A percentile compares a stretch with the other conserved stretches of the same genome.
These are phyloP conservation scores for Arthroderma sp. DNA, from an alignment of 2,329 filamentous ascomycete genomes.

Conservation along the genomic window DNA sequence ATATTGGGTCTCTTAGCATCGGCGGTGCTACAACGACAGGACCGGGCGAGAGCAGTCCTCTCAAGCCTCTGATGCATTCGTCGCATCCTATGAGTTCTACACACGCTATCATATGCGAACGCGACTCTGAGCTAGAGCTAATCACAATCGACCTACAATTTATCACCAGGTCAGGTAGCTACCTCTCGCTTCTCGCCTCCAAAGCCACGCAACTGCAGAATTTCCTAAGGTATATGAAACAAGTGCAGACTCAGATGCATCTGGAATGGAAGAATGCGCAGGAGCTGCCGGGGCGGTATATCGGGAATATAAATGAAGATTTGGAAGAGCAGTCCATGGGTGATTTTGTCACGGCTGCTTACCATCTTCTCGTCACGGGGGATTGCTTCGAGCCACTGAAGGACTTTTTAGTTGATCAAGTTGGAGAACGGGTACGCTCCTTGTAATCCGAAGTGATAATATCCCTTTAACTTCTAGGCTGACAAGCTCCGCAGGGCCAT, in stretches of 20 bases:
- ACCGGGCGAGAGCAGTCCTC: constrained; percentile 13
- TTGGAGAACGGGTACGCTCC: constrained; percentile 57
- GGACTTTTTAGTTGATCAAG: constrained; percentile 78
- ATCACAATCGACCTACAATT: constrained; percentile 74
- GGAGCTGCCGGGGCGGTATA: constrained; percentile 65
- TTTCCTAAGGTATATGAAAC: constrained; percentile 68
- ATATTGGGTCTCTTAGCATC: constrained; percentile 49
- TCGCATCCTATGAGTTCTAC: constrained; percentile 64
- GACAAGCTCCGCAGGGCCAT: constrained; percentile 55
- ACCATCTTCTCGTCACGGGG: constrained; percentile 73
- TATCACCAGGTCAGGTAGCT: constrained; percentile 58
- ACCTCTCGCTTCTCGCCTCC: constrained; percentile 70
- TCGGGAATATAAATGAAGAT: constrained; percentile 63
- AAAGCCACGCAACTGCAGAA: constrained; percentile 83
- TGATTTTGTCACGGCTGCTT: constrained; percentile 60
- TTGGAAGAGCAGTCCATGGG: constrained; percentile 53
- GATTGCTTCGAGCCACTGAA: constrained; percentile 61
- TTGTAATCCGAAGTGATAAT: no score
- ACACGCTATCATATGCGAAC: constrained; percentile 52
- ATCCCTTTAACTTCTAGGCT: background rate
- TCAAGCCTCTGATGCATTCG: constrained; percentile 46
- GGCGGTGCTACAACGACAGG: background rate
- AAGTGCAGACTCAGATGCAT: constrained; percentile 65
- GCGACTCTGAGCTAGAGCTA: constrained; percentile 33
- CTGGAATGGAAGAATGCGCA: constrained; percentile 73